phyloP scores from a whole-genome alignment of 257 asterid genomes.

The Capsicum pubescens region DNA sequence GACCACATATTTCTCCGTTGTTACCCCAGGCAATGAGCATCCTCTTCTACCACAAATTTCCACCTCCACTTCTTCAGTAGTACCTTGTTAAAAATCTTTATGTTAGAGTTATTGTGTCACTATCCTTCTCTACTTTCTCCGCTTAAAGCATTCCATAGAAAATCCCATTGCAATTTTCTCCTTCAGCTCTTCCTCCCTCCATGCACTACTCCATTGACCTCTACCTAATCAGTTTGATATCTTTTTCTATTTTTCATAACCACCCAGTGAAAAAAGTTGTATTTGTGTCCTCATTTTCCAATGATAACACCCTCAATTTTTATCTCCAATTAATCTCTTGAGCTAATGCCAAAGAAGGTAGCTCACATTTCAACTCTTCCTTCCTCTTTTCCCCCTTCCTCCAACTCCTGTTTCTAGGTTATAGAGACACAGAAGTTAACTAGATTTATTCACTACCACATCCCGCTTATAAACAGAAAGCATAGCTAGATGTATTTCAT shows the following conservation, averaged over 20 bases:
- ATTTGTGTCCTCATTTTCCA: not conserved
- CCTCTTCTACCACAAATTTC: too few relatives aligned
- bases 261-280: not conserved
- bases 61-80: too few relatives aligned
- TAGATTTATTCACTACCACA: too few relatives aligned
- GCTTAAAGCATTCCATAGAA: not conserved
- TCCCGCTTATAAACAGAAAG: too few relatives aligned
- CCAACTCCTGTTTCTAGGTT: not conserved
- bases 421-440: not conserved
- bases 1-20: too few relatives aligned
- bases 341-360: not conserved
- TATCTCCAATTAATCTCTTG: conserved; percentile 1
- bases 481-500: not conserved
- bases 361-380: not conserved
- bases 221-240: not conserved
- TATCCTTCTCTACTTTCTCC: not conserved
- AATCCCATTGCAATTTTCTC: not conserved
- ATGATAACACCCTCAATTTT: not conserved
- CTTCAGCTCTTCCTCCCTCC: not conserved
- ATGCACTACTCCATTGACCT: not conserved
- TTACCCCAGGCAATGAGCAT: too few relatives aligned
- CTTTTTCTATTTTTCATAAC: not conserved
- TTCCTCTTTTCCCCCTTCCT: not conserved
- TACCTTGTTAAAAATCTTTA: not conserved
- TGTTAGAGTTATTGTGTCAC: not conserved